phyloP scores from a whole-genome alignment of 768 basidiomycete genomes.

The Cystofilobasidium macerans region DNA sequence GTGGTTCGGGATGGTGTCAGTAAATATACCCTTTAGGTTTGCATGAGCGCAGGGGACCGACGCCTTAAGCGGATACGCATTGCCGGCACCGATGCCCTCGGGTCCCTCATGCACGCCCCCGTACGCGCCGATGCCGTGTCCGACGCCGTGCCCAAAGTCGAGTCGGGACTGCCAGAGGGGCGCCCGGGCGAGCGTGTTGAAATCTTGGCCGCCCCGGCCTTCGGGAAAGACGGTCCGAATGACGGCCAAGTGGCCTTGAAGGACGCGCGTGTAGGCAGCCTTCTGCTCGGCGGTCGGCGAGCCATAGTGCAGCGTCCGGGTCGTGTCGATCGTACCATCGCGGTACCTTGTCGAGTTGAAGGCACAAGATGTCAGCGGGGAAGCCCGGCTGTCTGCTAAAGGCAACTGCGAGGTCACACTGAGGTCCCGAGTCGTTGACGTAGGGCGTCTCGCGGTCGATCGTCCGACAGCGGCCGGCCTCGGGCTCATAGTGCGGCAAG shows the following conservation, averaged over 20 bases:
- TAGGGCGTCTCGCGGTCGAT: slow-evolving; percentile 74
- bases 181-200: slow-evolving; percentile 63
- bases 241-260: slow-evolving; percentile 96
- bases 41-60: slow-evolving; percentile 43
- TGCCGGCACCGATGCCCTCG: slow-evolving; percentile 65
- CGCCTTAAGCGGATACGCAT: slow-evolving; percentile 58
- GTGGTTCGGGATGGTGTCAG: no score
- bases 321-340: slow-evolving; percentile 68
- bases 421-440: slow-evolving; percentile 75
- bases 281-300: slow-evolving; percentile 73
- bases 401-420: slow-evolving; percentile 18
- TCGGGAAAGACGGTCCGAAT: slow-evolving; percentile 81
- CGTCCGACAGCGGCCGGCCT: slow-evolving; percentile 53
- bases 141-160: slow-evolving; percentile 38
- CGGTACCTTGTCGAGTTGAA: background rate
- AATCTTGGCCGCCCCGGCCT: slow-evolving; percentile 68
- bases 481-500: slow-evolving; percentile 81
- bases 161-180: slow-evolving; percentile 31
- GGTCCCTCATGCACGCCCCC: slow-evolving; percentile 41
- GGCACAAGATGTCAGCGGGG: background rate
- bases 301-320: slow-evolving; percentile 63
- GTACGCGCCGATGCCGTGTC: slow-evolving; percentile 31
- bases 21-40: no score
- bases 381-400: slow-evolving; percentile 9
- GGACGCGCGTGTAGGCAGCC: slow-evolving; percentile 83